Evolutionary conservation across 2,329 filamentous ascomycete genomes (phyloP).

Genomic region (Waltergamsia citrina): DNA sequence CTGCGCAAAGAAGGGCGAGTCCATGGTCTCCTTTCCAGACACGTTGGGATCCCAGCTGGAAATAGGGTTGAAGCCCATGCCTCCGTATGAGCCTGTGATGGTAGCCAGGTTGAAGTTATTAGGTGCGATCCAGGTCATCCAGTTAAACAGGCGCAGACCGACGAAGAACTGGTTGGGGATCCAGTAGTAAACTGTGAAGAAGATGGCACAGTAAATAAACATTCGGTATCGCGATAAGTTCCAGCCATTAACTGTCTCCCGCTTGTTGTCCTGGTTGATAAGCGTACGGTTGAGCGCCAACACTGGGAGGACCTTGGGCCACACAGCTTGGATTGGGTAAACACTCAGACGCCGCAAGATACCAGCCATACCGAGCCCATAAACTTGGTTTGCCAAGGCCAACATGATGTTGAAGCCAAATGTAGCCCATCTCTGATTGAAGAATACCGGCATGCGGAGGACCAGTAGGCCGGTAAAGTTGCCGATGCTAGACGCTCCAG

Average conservation of each 20-base stretch:
- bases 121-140: constrained; percentile 41
- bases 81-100: constrained; percentile 29
- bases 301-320: constrained; percentile 21
- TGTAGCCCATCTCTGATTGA: constrained; percentile 18
- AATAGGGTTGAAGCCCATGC: constrained; percentile 37
- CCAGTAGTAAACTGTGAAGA: constrained; percentile 38
- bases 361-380: constrained; percentile 21
- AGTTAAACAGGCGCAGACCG: constrained; percentile 33
- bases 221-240: constrained; percentile 32
- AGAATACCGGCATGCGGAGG: constrained; percentile 17
- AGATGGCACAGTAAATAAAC: constrained; percentile 25
- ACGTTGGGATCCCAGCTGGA: constrained; percentile 42
- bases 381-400: constrained; percentile 20
- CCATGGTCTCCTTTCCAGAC: constrained; percentile 16
- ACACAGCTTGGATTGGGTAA: constrained; percentile 22
- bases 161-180: constrained; percentile 35
- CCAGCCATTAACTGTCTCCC: constrained; percentile 30
- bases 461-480: constrained; percentile 17
- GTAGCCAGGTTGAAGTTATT: constrained; percentile 30
- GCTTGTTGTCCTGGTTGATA: constrained; percentile 19
- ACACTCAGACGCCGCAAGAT: constrained; percentile 22
- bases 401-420: constrained; percentile 20
- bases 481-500: constrained; percentile 12
- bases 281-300: constrained; percentile 22
- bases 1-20: constrained; percentile 28